Conservation (phyloP, 2,329 filamentous ascomycete genomes). For the Arthrobotrys sinensis region DNA sequence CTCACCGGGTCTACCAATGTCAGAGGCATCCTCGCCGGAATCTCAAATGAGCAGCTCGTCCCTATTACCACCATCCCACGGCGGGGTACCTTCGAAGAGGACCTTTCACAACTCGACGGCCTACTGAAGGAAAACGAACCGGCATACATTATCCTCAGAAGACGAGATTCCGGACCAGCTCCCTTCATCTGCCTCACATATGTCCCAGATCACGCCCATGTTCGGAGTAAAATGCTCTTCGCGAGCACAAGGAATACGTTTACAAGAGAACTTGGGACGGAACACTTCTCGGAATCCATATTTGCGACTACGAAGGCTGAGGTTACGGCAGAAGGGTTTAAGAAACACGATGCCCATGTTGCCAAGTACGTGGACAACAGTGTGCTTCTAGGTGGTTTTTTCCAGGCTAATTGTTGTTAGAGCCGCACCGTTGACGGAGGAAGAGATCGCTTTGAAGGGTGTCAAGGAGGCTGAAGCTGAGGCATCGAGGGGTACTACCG, state of each 20-base stretch:
- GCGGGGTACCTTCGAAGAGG: slow-evolving; percentile 74
- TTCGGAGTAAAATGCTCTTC: slow-evolving; percentile 90
- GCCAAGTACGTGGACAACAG: slow-evolving; percentile 63
- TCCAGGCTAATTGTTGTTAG: slow-evolving; percentile 46
- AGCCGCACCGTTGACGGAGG: slow-evolving; percentile 81
- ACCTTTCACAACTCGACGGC: slow-evolving; percentile 76
- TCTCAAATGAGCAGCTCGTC: slow-evolving; percentile 78
- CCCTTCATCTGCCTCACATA: slow-evolving; percentile 83
- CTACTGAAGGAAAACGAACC: slow-evolving; percentile 78
- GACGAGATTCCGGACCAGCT: slow-evolving; percentile 71
- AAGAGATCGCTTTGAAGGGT: slow-evolving; percentile 79
- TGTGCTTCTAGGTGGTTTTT: not conserved
- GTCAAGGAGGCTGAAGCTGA: slow-evolving; percentile 83
- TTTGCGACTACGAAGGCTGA: slow-evolving; percentile 81
- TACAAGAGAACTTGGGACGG: slow-evolving; percentile 81
- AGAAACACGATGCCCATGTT: slow-evolving; percentile 79
- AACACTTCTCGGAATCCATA: slow-evolving; percentile 83
- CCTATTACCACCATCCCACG: slow-evolving; percentile 74
- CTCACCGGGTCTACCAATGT: slow-evolving; percentile 76
- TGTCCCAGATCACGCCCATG: slow-evolving; percentile 82
- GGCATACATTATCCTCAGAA: slow-evolving; percentile 82
- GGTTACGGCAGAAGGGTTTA: slow-evolving; percentile 79
- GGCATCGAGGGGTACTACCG: slow-evolving; percentile 78
- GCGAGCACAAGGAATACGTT: slow-evolving; percentile 83
- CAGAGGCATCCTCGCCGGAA: slow-evolving; percentile 81